Evolutionary conservation across 2,329 filamentous ascomycete species (phyloP).

Genomic region (Trematosphaeria pertusa): DNA sequence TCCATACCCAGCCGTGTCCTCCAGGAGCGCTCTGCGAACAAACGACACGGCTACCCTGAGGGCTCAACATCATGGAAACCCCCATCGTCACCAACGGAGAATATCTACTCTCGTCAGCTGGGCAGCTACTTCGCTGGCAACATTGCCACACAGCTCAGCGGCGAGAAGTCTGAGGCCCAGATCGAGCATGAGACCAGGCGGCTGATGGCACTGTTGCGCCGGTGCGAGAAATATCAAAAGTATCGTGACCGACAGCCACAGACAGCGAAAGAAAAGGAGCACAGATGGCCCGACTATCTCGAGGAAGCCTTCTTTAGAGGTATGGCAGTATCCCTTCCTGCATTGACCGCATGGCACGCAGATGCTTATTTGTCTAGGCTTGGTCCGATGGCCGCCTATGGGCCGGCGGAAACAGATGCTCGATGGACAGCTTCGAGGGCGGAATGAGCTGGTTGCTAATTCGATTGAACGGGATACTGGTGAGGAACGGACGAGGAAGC

Average conservation of each 20-base stretch:
- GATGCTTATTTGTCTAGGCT: slow-evolving; percentile 18
- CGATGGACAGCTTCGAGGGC: slow-evolving; percentile 61
- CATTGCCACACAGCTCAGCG: slow-evolving; percentile 28
- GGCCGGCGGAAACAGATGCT: slow-evolving; percentile 60
- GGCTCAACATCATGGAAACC: slow-evolving; percentile 36
- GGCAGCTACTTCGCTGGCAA: slow-evolving; percentile 37
- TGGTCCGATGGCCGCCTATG: slow-evolving; percentile 64
- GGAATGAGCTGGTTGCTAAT: slow-evolving; percentile 68
- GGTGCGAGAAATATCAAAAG: slow-evolving; percentile 53
- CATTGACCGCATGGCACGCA: not conserved
- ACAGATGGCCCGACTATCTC: slow-evolving; percentile 57
- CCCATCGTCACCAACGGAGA: slow-evolving; percentile 35
- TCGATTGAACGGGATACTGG: slow-evolving; percentile 64
- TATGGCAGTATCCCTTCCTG: slow-evolving; percentile 28
- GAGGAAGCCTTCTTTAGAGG: slow-evolving; percentile 58
- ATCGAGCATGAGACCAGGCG: slow-evolving; percentile 36
- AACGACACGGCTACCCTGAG: slow-evolving; percentile 40
- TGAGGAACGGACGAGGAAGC: slow-evolving; percentile 61
- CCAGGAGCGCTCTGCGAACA: slow-evolving; percentile 53
- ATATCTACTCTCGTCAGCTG: slow-evolving; percentile 27
- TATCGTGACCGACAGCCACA: slow-evolving; percentile 53
- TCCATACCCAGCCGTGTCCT: slow-evolving; percentile 42
- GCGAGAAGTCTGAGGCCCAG: slow-evolving; percentile 37
- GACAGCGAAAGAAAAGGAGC: slow-evolving; percentile 39
- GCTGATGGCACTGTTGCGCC: slow-evolving; percentile 36